These are phyloP conservation scores for Grosmannia clavigera DNA, from an alignment of 2,329 filamentous ascomycete genomes.

Conservation along the genomic window DNA sequence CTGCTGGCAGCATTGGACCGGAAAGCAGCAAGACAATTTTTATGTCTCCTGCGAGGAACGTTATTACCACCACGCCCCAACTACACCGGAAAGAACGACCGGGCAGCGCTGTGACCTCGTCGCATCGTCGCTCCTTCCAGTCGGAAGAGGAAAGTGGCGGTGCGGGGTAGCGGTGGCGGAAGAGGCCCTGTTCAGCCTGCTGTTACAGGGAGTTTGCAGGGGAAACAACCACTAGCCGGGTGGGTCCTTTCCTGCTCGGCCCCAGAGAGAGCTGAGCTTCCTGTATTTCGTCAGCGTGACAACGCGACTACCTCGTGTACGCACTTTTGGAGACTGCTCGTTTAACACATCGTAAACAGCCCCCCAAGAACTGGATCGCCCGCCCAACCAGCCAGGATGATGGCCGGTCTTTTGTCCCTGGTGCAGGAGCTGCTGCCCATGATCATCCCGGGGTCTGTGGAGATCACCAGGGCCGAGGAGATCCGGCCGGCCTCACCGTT, in stretches of 20 bases:
- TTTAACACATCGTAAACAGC: neutral
- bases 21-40: no score
- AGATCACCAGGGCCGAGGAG: constrained; percentile 36
- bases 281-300: neutral
- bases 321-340: no score
- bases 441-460: constrained; percentile 45
- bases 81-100: neutral
- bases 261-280: neutral
- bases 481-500: constrained; percentile 23
- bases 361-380: neutral
- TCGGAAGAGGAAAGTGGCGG: neutral
- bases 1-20: no score
- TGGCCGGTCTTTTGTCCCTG: constrained; percentile 42
- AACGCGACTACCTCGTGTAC: neutral
- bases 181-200: neutral
- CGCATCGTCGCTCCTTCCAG: no score
- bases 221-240: no score
- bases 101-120: no score
- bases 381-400: constrained; percentile 13
- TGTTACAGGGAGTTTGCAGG: no score
- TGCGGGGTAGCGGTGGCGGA: neutral
- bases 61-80: neutral
- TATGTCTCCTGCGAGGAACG: no score
- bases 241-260: no score
- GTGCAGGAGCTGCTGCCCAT: constrained; percentile 47